Evolutionary conservation across 2,329 filamentous ascomycete species (phyloP), one percentile per base, ranked within the genome.

Genomic region (Epicoccum nigrum): DNA sequence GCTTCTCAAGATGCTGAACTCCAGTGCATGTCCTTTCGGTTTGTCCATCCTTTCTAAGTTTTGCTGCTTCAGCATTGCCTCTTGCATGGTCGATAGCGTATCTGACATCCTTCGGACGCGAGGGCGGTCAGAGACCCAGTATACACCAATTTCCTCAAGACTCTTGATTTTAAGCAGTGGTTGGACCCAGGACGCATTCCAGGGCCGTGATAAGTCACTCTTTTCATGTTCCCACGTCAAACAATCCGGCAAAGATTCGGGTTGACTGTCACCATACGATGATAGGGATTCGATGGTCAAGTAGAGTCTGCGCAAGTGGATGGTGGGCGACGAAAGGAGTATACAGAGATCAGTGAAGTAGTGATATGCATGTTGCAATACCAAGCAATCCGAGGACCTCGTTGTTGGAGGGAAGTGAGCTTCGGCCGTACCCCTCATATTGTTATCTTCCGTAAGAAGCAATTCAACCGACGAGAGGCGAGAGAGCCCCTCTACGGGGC

Each of bases 261-360:
- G 50, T 3, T 48, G 37, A 12, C 27, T 45, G 17, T 47, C 55
- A 7, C 53, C 42, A n/a, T 47, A 42, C 19, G 40, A 34, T 12
- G 48, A 45, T 9, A 49, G 16, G 8, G 56, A 58, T 19, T 64
- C 55, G n/a, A 68, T 49, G 4, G 34, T 56, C 12, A 68, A 16
- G 16, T 45, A 38, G 4, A 68, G 46, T 12, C 38, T 54, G 13
- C 56, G 56, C 17, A 68, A 44, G 11, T 51, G 42, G 34, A 64
- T 51, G 8, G 48, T 34, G 13, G 61, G 17, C n/a, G 56, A 60
- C 1, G 62, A 62, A 2, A 68, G 38, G 12, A 65, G 17, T 3
- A 37, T 53, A 43, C 63, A 66, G 2, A 68, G 58, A 23, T 64
- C 53, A 7, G 51, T 55, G 32, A 63, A 67, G 42, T 59, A 58